phyloP scores from a whole-genome alignment of 2,329 filamentous ascomycete genomes.

The Microdochium paspali region DNA sequence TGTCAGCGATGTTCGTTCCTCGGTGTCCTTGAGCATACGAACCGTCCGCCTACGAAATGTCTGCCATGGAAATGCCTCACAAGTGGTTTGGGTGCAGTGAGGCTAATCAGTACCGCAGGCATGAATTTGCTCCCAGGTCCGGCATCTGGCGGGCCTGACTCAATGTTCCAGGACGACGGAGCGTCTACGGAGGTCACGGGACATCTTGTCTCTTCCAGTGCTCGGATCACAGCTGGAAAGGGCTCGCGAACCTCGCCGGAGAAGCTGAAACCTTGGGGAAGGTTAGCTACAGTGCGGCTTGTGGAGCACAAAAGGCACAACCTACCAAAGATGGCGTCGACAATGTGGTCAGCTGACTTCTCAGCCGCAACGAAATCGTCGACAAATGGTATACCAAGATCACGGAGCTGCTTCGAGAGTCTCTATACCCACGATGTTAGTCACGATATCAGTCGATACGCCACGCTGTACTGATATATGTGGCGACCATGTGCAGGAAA shows the following conservation, averaged over 20 bases:
- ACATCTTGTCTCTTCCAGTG: conserved; percentile 61
- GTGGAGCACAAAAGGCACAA: conserved; percentile 7
- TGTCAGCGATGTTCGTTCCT: conserved; percentile 8
- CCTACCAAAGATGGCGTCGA: conserved; percentile 88
- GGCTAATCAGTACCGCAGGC: conserved; percentile 71
- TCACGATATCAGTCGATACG: background rate
- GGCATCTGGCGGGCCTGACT: conserved; percentile 67
- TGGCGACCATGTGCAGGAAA: too few species aligned
- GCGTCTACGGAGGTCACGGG: conserved; percentile 87
- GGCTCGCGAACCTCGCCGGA: conserved; percentile 86
- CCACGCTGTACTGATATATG: too few species aligned
- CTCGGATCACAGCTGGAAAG: conserved; percentile 72
- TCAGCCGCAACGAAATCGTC: conserved; percentile 67
- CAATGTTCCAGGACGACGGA: conserved; percentile 91
- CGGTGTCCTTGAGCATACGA: conserved; percentile 18
- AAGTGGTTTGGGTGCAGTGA: conserved; percentile 89
- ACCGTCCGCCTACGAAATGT: conserved; percentile 86
- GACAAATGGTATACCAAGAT: conserved; percentile 75
- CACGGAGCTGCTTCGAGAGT: conserved; percentile 73
- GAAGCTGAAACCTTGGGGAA: conserved; percentile 70
- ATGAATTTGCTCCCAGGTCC: conserved; percentile 74
- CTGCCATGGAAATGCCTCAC: conserved; percentile 75
- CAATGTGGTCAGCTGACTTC: conserved; percentile 62
- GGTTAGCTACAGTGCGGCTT: conserved; percentile 7
- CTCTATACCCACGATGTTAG: conserved; percentile 39